A percentile compares a stretch with the other conserved stretches of the same genome.
Evolutionary conservation across 257 asterid species (phyloP).

Genomic region (Anisodus acutangulus): DNA sequence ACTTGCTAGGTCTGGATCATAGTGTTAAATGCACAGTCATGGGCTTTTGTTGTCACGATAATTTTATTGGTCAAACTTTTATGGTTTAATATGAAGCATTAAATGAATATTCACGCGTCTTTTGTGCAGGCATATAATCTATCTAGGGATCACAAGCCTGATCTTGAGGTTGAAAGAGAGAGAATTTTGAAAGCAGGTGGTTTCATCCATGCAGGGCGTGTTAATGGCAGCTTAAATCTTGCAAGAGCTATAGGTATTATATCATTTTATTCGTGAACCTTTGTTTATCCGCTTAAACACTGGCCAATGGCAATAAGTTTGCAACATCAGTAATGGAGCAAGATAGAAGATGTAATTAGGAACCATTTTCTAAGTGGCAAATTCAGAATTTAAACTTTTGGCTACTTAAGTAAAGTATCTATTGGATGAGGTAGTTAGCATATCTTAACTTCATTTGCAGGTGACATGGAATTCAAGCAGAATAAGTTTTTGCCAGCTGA

Average conservation of each 20-base stretch:
- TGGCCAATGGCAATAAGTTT: not conserved
- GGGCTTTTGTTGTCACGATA: not conserved
- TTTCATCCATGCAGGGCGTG: constrained; percentile 93
- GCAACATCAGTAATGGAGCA: not conserved
- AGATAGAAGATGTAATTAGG: not conserved
- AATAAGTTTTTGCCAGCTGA: constrained; percentile 90
- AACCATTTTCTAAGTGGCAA: not conserved
- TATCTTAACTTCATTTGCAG: constrained; percentile 47
- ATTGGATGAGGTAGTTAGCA: constrained; percentile 17
- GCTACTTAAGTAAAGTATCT: not conserved
- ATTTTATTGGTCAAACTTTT: not conserved
- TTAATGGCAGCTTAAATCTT: constrained; percentile 93
- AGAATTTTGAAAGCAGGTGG: constrained; percentile 93
- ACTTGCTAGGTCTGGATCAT: constrained; percentile 19
- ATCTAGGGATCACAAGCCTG: constrained; percentile 98
- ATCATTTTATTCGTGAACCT: constrained; percentile 25
- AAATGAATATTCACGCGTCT: not conserved
- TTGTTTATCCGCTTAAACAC: not conserved
- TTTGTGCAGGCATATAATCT: constrained; percentile 80
- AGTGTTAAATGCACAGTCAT: not conserved
- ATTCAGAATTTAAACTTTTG: constrained; percentile 6
- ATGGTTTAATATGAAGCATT: constrained; percentile 10
- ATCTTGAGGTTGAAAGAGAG: constrained; percentile 87
- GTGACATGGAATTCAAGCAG: constrained; percentile 99
- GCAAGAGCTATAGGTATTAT: constrained; percentile 90